These are phyloP conservation scores for Xylaria grammica DNA, from an alignment of 495 filamentous ascomycete species.

Conservation along the genomic window DNA sequence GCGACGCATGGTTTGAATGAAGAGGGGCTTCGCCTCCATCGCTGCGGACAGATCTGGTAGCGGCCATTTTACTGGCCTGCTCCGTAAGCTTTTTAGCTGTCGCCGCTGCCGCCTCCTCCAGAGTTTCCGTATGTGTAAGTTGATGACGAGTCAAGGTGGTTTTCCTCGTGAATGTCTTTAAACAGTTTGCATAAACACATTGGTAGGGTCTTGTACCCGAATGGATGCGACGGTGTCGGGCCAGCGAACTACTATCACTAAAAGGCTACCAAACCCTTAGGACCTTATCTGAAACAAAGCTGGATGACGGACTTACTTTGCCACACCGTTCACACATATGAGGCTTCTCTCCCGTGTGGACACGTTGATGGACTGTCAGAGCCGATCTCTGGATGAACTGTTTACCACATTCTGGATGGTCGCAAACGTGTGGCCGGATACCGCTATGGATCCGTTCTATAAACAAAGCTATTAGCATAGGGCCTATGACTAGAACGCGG, in stretches of 20 bases:
- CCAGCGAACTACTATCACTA: conserved; percentile 95
- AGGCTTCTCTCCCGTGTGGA: conserved; percentile 97
- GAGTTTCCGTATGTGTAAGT: conserved; percentile 92
- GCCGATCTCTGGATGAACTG: conserved; percentile 99
- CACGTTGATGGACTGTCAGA: conserved; percentile 90
- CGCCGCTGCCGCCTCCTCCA: conserved; percentile 89
- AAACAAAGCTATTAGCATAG: conserved; percentile 39
- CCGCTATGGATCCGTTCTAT: conserved; percentile 95
- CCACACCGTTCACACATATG: conserved; percentile 97
- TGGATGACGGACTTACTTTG: conserved; percentile 67
- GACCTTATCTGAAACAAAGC: conserved; percentile 24
- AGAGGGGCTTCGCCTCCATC: conserved; percentile 65
- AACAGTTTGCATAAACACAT: conserved; percentile 95
- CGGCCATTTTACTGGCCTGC: conserved; percentile 51
- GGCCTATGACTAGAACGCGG: background rate
- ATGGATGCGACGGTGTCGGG: conserved; percentile 92
- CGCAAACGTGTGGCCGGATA: conserved; percentile 89
- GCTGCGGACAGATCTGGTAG: conserved; percentile 62
- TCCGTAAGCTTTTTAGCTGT: conserved; percentile 69
- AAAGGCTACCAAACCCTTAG: conserved; percentile 72
- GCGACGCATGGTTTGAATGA: conserved; percentile 81
- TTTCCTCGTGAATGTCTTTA: conserved; percentile 96
- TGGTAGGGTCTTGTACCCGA: conserved; percentile 97
- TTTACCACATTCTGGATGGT: conserved; percentile 86
- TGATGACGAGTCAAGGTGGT: conserved; percentile 96